Evolutionary conservation across 1,284 basidiomycete genomes (phyloP), one percentile per base, ranked within the genome.

Genomic region (Sanghuangporus weigelae): DNA sequence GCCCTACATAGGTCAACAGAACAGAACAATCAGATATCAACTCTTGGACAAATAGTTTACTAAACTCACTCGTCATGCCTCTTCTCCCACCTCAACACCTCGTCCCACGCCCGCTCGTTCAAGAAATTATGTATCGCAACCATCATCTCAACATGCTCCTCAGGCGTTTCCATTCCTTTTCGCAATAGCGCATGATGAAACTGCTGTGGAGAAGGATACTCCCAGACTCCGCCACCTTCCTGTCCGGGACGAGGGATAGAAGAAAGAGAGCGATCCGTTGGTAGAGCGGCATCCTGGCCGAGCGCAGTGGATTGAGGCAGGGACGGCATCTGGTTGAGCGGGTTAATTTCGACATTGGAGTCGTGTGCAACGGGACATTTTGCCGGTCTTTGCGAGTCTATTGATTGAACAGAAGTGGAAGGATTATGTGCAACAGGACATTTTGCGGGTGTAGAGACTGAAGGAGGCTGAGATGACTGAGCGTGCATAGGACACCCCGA

Each of bases 41-140:
- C 46, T 31, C 66, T 16, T n/a, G 7, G 5, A 46, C 16, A 7
- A 46, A 21, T 59, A 21, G 55, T 31, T 75, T 60, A 82, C 82
- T 31, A 5, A 31, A 31, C 26, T 72, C 71, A 89, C 86, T 72
- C 76, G 70, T 85, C 78, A 69, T 84, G 79, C 70, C 87, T 79
- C 72, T 81, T 83, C 77, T 99, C 97, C 97, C 97, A 99, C 73
- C 87, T 90, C 67, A 95, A 75, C 16, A 99, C 96, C 76, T 99
- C 94, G 64, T 87, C 78, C 97, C 97, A 99, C 6, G 96, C 97
- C 71, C 89, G 83, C 77, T 99, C 97, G 71, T 99, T 99, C 74
- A 99, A 76, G 70, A 96, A 98, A 73, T 99, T 99, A 76, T 99
- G 97, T 44, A 99, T 98, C 62, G 95, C 87, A 44, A 99, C 97